These are phyloP conservation scores for Setaria viridis DNA, from an alignment of 202 grass and related monocot species.

Conservation along the genomic window DNA sequence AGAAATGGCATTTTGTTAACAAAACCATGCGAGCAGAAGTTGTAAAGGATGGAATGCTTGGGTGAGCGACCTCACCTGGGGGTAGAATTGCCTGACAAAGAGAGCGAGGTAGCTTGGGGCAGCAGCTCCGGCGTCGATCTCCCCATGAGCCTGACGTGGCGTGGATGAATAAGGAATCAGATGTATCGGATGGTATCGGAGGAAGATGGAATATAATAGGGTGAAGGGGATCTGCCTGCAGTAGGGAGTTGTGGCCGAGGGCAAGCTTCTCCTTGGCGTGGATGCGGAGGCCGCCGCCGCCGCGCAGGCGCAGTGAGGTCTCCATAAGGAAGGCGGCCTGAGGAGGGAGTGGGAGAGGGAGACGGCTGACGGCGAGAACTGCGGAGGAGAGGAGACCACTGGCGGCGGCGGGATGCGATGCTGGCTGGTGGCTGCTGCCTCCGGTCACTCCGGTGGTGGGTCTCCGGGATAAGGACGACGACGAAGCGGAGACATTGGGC, in stretches of 20 bases:
- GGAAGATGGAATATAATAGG: background rate
- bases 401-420: background rate
- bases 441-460: too few relatives aligned
- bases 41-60: background rate
- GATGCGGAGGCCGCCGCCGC: constrained; percentile 63
- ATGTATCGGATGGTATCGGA: background rate
- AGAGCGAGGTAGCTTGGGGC: constrained; percentile 64
- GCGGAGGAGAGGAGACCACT: too few relatives aligned
- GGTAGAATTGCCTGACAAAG: constrained; percentile 67
- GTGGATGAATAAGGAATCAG: background rate
- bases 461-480: background rate
- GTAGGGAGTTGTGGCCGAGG: constrained; percentile 56
- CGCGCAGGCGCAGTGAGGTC: constrained; percentile 77
- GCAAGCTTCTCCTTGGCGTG: constrained; percentile 90
- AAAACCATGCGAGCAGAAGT: background rate
- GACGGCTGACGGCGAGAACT: too few relatives aligned
- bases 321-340: constrained; percentile 51
- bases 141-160: constrained; percentile 66
- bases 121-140: constrained; percentile 55
- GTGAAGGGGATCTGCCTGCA: constrained; percentile 52
- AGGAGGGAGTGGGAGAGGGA: background rate
- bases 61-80: constrained; percentile 52
- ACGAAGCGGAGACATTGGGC: background rate
- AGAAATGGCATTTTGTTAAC: background rate
- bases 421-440: background rate